phyloP scores from a whole-genome alignment of 106 monocot species.

The Chionographis japonica region DNA sequence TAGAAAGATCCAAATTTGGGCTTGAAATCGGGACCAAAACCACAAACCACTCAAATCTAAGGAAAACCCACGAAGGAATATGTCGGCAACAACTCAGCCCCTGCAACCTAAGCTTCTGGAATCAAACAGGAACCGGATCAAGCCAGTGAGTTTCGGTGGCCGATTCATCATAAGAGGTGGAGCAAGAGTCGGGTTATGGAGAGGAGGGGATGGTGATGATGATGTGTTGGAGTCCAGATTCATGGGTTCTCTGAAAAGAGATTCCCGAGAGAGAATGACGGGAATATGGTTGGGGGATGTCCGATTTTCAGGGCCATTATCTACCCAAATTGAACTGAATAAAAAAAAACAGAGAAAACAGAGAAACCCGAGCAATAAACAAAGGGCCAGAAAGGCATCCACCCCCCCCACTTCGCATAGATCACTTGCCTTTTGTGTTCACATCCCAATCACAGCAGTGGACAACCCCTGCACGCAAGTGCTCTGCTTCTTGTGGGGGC shows the following conservation, averaged over 20 bases:
- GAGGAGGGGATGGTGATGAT: slow-evolving; percentile 6
- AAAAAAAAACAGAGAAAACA: slow-evolving; percentile 8
- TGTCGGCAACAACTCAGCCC: background rate
- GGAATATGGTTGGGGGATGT: slow-evolving; percentile 8
- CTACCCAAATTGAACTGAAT: slow-evolving; percentile 4
- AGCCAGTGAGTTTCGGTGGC: background rate
- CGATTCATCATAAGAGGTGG: background rate
- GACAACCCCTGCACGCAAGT: slow-evolving; percentile 27
- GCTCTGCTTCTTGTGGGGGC: slow-evolving; percentile 1
- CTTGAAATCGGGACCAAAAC: background rate
- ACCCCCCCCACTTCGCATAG: slow-evolving; percentile 6
- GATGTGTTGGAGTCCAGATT: slow-evolving; percentile 14
- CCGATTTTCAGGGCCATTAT: slow-evolving; percentile 16
- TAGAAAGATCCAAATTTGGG: slow-evolving; percentile 5
- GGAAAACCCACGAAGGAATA: slow-evolving; percentile 2
- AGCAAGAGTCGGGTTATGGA: background rate
- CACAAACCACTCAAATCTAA: background rate
- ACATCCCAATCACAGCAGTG: slow-evolving; percentile 19
- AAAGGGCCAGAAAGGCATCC: slow-evolving; percentile 16
- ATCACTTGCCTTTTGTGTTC: slow-evolving; percentile 4
- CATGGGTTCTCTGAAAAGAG: slow-evolving; percentile 28
- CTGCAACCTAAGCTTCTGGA: slow-evolving; percentile 1
- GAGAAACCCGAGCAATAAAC: background rate
- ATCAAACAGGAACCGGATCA: background rate
- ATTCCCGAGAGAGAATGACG: slow-evolving; percentile 33